These are phyloP conservation scores for Gnomoniopsis sp. DNA, from an alignment of 2,329 filamentous ascomycete genomes.

Conservation along the genomic window DNA sequence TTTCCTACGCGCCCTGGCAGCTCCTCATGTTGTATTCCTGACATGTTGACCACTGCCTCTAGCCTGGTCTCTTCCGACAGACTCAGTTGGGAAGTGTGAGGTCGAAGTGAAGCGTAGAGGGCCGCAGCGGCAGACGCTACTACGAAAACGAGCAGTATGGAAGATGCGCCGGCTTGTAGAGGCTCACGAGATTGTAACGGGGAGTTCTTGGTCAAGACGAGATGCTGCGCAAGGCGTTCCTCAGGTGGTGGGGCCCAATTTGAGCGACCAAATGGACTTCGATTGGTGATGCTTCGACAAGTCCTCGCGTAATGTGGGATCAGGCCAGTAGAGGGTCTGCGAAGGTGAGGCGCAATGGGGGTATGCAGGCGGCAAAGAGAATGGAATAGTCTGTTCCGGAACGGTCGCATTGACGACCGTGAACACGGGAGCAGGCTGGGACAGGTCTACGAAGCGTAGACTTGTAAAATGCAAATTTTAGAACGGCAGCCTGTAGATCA, in stretches of 20 bases:
- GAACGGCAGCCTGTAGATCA: slow-evolving; percentile 2
- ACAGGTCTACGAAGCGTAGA: slow-evolving; percentile 1
- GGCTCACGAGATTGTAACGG: neutral
- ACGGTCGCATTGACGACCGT: slow-evolving; percentile 12
- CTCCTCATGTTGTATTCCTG: slow-evolving; percentile 29
- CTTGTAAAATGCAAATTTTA: slow-evolving; percentile 1
- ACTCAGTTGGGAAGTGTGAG: neutral
- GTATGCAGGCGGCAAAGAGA: neutral
- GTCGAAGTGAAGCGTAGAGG: slow-evolving; percentile 2
- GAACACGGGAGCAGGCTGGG: neutral
- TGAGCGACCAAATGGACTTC: neutral
- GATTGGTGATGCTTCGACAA: neutral
- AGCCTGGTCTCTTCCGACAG: neutral
- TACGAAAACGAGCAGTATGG: slow-evolving; percentile 2
- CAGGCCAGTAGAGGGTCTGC: neutral
- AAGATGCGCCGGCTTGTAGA: slow-evolving; percentile 13
- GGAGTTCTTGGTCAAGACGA: neutral
- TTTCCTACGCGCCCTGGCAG: slow-evolving; percentile 77
- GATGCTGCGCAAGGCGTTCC: neutral
- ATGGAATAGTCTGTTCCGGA: slow-evolving; percentile 2
- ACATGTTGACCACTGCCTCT: slow-evolving; percentile 8
- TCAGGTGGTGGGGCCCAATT: neutral
- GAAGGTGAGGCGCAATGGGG: slow-evolving; percentile 1
- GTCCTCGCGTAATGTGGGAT: neutral
- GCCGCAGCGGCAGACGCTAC: neutral